Conservation (phyloP, 495 filamentous ascomycete genomes). For the Talaromyces nanjingensis region DNA sequence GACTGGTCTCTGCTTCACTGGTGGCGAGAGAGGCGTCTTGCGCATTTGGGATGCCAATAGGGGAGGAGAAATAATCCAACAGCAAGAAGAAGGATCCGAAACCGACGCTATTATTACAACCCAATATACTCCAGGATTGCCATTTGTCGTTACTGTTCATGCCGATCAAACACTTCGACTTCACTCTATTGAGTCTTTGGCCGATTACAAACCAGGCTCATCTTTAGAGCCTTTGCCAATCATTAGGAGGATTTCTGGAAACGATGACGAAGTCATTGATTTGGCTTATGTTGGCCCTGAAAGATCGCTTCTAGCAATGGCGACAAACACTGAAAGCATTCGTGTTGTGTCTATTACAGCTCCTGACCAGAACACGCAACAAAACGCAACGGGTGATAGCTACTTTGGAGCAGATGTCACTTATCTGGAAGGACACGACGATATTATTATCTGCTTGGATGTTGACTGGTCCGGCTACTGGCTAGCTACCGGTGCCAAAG, state of each 20-base stretch:
- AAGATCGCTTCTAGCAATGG: slow-evolving; percentile 74
- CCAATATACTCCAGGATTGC: slow-evolving; percentile 52
- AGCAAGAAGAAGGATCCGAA: slow-evolving; percentile 59
- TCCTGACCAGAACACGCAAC: slow-evolving; percentile 28
- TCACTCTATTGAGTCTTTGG: slow-evolving; percentile 50
- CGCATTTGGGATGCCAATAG: slow-evolving; percentile 73
- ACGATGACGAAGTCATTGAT: slow-evolving; percentile 96
- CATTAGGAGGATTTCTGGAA: slow-evolving; percentile 77
- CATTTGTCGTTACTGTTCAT: slow-evolving; percentile 75
- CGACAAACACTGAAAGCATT: slow-evolving; percentile 92
- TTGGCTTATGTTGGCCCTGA: slow-evolving; percentile 75
- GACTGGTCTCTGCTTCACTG: slow-evolving; percentile 67
- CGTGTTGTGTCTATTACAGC: slow-evolving; percentile 64
- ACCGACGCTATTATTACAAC: slow-evolving; percentile 70
- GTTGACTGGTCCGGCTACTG: slow-evolving; percentile 94
- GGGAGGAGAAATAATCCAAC: slow-evolving; percentile 70
- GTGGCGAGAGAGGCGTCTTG: slow-evolving; percentile 75
- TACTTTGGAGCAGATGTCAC: slow-evolving; percentile 88
- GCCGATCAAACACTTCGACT: slow-evolving; percentile 79
- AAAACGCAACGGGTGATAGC: slow-evolving; percentile 22
- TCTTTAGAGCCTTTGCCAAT: slow-evolving; percentile 43
- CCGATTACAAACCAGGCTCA: slow-evolving; percentile 26
- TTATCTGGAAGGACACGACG: slow-evolving; percentile 78
- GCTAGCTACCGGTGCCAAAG: slow-evolving; percentile 93
- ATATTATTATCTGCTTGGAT: slow-evolving; percentile 92